Base-by-base conservation (phyloP, 345 rosid genomes). In the Citrus hindsii region DNA sequence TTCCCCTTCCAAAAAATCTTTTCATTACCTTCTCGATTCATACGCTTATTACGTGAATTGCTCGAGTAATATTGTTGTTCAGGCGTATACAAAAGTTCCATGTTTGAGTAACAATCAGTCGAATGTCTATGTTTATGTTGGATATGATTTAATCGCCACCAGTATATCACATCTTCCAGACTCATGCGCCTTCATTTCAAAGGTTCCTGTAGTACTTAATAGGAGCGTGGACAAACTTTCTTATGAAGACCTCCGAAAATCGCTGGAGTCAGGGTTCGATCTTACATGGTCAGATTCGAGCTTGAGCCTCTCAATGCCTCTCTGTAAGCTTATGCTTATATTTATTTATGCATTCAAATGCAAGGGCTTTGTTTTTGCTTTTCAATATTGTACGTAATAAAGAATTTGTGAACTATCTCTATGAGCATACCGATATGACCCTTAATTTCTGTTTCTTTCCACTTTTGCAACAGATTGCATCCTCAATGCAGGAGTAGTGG, bases 251-350 rank as follows among this genome's bases (percentile, higher is more conserved):
- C 76, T 85, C 42, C 30, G 68, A 77, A 42, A 37, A 75, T 42
- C 75, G 79, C 66, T 82, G 79, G 82, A 78, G 42, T 51, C 55
- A 18, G 88, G 90, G 76, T 87, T 87, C 74, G 86, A 85, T 60
- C 83, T 87, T 61, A 10, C 5, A 24, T 86, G 89, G 33, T n/a
- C n/a, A n/a, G n/a, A n/a, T n/a, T n/a, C n/a, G n/a, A n/a, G n/a
- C n/a, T n/a, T n/a, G n/a, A n/a, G n/a, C n/a, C n/a, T n/a, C n/a
- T n/a, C n/a, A n/a, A n/a, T n/a, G n/a, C n/a, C n/a, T n/a, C n/a
- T n/a, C 30, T 28, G 30, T 28, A 51, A 51, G 22, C 21, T 5
- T 18, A 51, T 51, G 21, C 56, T 14, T 4, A 51, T 14, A 51
- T 18, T 51, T 51, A 51, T 51, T 51, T 51, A 42, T 12, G 51